Percentiles rank a stretch among this genome's conserved stretches.
These are phyloP conservation scores for Neurospora sp. DNA, from an alignment of 495 filamentous ascomycete species.

Conservation along the genomic window DNA sequence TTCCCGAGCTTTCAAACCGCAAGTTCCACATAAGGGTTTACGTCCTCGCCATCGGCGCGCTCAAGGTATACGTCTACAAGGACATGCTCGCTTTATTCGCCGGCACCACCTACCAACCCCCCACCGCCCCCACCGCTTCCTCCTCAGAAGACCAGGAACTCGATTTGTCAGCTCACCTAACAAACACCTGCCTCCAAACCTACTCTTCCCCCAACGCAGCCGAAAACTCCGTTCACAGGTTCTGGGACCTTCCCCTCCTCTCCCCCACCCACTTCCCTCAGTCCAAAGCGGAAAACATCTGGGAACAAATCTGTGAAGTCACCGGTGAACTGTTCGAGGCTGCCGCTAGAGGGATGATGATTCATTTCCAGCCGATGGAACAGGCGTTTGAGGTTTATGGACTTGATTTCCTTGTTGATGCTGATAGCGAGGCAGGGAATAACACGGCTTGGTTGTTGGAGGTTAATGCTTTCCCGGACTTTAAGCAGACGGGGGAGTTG, in stretches of 20 bases:
- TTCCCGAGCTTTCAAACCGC: constrained; percentile 47
- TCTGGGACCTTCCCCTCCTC: constrained; percentile 51
- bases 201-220: constrained; percentile 76
- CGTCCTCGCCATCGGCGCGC: constrained; percentile 64
- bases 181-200: constrained; percentile 73
- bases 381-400: constrained; percentile 91
- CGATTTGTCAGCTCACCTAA: constrained; percentile 18
- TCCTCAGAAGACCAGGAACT: neutral
- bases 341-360: constrained; percentile 66
- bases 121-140: constrained; percentile 23
- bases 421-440: constrained; percentile 18
- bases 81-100: constrained; percentile 92
- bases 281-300: constrained; percentile 43
- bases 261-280: constrained; percentile 24
- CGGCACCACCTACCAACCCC: constrained; percentile 57
- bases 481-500: constrained; percentile 75
- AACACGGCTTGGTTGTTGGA: constrained; percentile 62
- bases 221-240: constrained; percentile 41
- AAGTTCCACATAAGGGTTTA: constrained; percentile 97
- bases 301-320: constrained; percentile 58
- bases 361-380: constrained; percentile 83
- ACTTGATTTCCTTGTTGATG: constrained; percentile 80
- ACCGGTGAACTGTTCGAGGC: constrained; percentile 76
- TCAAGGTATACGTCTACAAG: constrained; percentile 78
- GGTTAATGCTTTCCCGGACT: constrained; percentile 96